Base-by-base conservation (phyloP, 805 yeast species). In the Tetrapisispora fleetii region DNA sequence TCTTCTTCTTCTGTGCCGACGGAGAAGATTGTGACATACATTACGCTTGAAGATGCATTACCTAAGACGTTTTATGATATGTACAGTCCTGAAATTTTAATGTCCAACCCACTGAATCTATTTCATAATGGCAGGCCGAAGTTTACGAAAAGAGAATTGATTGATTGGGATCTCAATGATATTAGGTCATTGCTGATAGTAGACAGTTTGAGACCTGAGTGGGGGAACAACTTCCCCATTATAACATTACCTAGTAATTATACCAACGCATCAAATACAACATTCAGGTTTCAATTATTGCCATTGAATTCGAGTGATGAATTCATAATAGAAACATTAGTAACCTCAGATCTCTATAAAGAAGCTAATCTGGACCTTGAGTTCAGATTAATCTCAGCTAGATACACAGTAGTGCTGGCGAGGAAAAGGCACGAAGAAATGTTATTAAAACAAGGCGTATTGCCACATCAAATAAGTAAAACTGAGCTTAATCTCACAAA, bases 91-190 rank as follows among this genome's bases (percentile, higher is more conserved):
- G 84, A 80, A 50, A 60, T 78, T 13, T 62, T 76, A 22, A 69
- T 71, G 37, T 49, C 57, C 9, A 74, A 74, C 49, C 71, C 76
- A 9, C 51, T 58, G 8, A 59, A 59, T 24, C 50, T 73, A 21
- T 67, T 78, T 37, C 68, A 74, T 11, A 77, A 77, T 52, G 83
- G 84, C 0, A 68, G 88, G 40, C 87, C 86, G 13, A 61, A 66
- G 24, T 82, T 80, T 63, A 80, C 87, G 0, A 76, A 75, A 52
- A 68, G 88, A 47, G 78, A 76, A 16, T 67, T 84, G 38, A 67
- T 79, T 24, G 84, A 82, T 61, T 84, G 91, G 91, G 80, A 76
- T 43, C 58, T 81, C 45, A 84, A 84, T 62, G 90, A 83, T 60
- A 67, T 81, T 18, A 67, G 91, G 40, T 80, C 88, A 1, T 62